phyloP scores from a whole-genome alignment of 2,329 filamentous ascomycete species.

The Fusarium liriodendri region DNA sequence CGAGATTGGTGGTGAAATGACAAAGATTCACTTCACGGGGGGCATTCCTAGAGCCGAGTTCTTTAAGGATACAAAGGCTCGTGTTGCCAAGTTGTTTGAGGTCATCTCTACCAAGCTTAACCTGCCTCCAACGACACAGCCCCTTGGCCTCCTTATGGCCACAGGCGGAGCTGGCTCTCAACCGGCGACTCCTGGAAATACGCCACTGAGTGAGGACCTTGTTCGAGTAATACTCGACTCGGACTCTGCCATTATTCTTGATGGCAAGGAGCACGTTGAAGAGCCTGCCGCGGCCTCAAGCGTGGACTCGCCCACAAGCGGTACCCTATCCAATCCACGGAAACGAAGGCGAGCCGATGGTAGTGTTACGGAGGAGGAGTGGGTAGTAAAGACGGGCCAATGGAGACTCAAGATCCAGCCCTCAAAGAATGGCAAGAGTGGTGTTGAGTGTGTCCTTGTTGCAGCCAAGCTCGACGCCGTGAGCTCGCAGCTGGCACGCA shows the following conservation, averaged over 20 bases:
- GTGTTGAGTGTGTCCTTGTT: constrained; percentile 77
- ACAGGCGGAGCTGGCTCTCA: constrained; percentile 71
- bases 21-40: constrained; percentile 62
- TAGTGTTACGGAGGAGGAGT: constrained; percentile 55
- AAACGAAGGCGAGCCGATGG: constrained; percentile 59
- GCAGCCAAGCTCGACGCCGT: constrained; percentile 82
- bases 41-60: constrained; percentile 72
- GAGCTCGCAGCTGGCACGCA: constrained; percentile 73
- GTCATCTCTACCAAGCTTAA: constrained; percentile 86
- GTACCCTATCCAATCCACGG: constrained; percentile 52
- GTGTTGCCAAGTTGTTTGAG: constrained; percentile 79
- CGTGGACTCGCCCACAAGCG: constrained; percentile 42
- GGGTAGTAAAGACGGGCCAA: constrained; percentile 76
- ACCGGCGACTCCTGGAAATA: constrained; percentile 75
- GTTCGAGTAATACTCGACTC: constrained; percentile 73
- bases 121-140: constrained; percentile 68
- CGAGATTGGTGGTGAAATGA: constrained; percentile 79
- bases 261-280: constrained; percentile 61
- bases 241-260: constrained; percentile 68
- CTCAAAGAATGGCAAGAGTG: constrained; percentile 59
- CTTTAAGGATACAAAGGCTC: constrained; percentile 74
- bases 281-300: constrained; percentile 43
- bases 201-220: constrained; percentile 75
- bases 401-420: constrained; percentile 77
- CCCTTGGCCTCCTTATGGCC: constrained; percentile 75